A percentile compares a stretch with the other conserved stretches of the same genome.
Evolutionary conservation across 139 green algal species (phyloP).

Genomic region (Volvox africanus): DNA sequence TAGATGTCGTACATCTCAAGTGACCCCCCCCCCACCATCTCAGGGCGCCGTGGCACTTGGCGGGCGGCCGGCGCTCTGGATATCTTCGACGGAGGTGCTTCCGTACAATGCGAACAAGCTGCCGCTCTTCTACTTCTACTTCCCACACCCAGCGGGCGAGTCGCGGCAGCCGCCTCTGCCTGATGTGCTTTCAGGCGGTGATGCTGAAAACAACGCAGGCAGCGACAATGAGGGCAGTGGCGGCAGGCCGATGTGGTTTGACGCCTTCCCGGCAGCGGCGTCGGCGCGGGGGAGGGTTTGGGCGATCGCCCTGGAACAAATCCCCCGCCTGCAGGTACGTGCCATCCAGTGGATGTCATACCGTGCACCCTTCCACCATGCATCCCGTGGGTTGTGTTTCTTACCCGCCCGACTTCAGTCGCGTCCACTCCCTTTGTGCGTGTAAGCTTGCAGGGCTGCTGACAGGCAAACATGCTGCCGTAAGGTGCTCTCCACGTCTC

Average conservation of each 20-base stretch:
- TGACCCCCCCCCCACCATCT: no score
- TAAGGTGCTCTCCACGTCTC: no score
- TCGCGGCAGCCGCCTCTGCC: neutral
- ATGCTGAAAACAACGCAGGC: neutral
- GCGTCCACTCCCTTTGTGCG: no score
- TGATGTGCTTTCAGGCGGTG: neutral
- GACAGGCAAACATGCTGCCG: no score
- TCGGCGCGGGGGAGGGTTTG: neutral
- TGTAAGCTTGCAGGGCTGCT: no score
- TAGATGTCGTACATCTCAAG: no score
- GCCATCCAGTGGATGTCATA: neutral
- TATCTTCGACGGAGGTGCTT: neutral
- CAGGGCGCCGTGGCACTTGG: conserved; percentile 17
- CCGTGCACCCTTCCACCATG: no score
- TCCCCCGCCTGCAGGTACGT: neutral
- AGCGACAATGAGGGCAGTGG: neutral
- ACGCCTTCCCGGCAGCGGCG: neutral
- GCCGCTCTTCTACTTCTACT: conserved; percentile 26
- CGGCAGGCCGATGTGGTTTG: neutral
- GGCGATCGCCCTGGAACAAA: neutral
- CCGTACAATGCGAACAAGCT: neutral
- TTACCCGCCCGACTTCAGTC: no score
- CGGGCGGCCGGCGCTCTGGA: neutral
- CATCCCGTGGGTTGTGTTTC: no score
- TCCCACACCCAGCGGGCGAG: neutral